A percentile compares a stretch with the other conserved stretches of the same genome.
phyloP scores from a whole-genome alignment of 108 stramenopile genomes.

The Skeletonema costatum region DNA sequence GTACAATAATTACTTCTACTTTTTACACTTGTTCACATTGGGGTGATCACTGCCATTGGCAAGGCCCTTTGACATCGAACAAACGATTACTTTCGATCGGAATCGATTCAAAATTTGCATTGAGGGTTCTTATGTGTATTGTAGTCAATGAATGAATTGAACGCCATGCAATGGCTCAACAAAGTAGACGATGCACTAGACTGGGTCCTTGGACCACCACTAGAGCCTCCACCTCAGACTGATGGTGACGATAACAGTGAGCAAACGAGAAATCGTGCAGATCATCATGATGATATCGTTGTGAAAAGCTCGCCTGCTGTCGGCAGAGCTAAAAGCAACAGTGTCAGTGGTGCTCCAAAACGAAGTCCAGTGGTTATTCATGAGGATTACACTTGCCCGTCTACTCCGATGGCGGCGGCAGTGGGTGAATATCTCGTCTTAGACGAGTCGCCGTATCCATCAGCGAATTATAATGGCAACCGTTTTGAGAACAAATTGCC shows the following conservation, averaged over 20 bases:
- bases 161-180: slow-evolving; percentile 54
- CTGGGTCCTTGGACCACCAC: slow-evolving; percentile 35
- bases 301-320: neutral
- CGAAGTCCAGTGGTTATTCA: neutral
- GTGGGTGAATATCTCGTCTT: slow-evolving; percentile 27
- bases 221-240: neutral
- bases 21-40: too few relatives aligned
- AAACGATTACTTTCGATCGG: too few relatives aligned
- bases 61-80: too few relatives aligned
- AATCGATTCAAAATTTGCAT: too few relatives aligned
- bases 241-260: neutral
- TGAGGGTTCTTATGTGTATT: neutral
- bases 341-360: neutral
- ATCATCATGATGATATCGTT: neutral
- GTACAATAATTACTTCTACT: too few relatives aligned
- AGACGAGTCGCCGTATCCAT: slow-evolving; percentile 17
- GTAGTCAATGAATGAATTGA: neutral
- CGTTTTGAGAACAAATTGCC: neutral
- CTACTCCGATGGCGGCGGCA: slow-evolving; percentile 24
- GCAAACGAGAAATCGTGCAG: neutral
- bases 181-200: slow-evolving; percentile 54
- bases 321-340: neutral
- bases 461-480: neutral
- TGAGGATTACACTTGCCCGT: slow-evolving; percentile 12
- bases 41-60: too few relatives aligned